A percentile compares a stretch with the other conserved stretches of the same genome.
These are phyloP conservation scores for Vigna unguiculata DNA, from an alignment of 306 rosid genomes.

Conservation along the genomic window DNA sequence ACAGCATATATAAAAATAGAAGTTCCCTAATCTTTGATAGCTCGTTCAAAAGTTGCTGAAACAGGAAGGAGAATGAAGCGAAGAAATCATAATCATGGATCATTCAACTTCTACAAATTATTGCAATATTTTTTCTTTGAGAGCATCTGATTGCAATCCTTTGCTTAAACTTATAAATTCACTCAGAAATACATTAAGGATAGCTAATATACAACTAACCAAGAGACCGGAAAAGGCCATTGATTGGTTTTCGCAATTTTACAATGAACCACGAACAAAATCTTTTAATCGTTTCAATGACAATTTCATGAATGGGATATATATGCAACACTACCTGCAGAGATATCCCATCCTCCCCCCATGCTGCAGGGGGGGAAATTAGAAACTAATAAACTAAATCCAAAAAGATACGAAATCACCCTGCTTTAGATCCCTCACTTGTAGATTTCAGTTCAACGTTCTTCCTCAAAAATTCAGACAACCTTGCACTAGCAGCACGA, in stretches of 20 bases:
- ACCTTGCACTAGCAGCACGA: conserved; percentile 69
- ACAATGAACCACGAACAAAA: neutral
- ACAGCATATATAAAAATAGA: too few species aligned
- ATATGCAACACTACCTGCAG: conserved; percentile 16
- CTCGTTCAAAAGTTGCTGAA: neutral
- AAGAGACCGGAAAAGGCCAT: conserved; percentile 3
- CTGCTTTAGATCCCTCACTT: conserved; percentile 50
- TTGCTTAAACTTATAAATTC: neutral
- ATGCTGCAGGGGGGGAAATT: conserved; percentile 9
- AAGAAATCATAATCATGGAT: neutral
- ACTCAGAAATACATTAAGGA: neutral
- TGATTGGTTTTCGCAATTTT: conserved; percentile 5
- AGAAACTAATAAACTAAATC: conserved; percentile 12
- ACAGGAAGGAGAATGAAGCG: neutral
- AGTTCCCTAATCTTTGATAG: neutral
- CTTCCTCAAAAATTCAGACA: conserved; percentile 82
- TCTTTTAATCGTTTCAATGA: neutral
- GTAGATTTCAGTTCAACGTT: conserved; percentile 64
- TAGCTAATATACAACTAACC: neutral
- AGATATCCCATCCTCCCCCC: conserved; percentile 18
- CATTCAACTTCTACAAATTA: conserved; percentile 10
- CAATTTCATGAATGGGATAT: conserved; percentile 5
- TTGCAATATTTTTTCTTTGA: neutral
- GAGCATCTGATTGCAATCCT: neutral
- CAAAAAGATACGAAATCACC: conserved; percentile 40